Conservation (phyloP, 441 rosid species). For the Jatropha multifida region DNA sequence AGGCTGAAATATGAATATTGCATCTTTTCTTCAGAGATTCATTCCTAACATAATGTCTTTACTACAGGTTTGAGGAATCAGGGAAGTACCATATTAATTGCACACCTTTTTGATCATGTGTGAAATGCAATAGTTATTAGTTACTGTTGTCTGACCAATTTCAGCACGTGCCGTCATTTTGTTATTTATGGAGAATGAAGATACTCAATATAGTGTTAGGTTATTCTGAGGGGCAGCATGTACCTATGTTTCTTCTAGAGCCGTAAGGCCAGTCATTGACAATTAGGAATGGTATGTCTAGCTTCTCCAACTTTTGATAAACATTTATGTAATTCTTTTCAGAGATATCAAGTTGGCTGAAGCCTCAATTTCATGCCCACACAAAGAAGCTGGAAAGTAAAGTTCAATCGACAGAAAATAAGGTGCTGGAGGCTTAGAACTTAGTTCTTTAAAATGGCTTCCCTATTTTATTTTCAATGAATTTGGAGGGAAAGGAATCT, state of each 20-base stretch:
- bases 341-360: background rate
- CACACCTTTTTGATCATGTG: background rate
- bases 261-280: background rate
- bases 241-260: background rate
- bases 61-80: background rate
- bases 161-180: background rate
- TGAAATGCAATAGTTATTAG: background rate
- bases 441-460: background rate
- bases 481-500: background rate
- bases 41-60: background rate
- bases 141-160: background rate
- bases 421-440: background rate
- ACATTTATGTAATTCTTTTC: background rate
- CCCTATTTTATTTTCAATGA: background rate
- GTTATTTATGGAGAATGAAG: background rate
- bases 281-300: background rate
- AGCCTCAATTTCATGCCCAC: background rate
- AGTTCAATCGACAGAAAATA: background rate
- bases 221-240: conserved; percentile 3
- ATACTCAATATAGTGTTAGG: background rate
- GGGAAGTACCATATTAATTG: background rate
- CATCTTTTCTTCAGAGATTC: background rate
- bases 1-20: background rate
- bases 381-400: background rate
- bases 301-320: background rate